Conservation (phyloP, 2,329 filamentous ascomycete genomes). For the Fusarium annulatum region DNA sequence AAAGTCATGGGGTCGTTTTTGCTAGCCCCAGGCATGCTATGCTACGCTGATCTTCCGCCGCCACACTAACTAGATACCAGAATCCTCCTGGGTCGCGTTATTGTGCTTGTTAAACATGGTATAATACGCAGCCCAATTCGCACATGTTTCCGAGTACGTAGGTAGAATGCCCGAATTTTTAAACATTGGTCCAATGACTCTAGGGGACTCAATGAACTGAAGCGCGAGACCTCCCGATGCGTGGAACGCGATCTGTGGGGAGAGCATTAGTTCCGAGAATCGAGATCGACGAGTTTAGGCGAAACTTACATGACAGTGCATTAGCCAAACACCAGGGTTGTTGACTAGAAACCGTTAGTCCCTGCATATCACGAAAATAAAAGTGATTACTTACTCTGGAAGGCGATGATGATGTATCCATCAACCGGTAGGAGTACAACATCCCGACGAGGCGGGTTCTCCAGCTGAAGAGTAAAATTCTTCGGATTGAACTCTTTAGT, state of each 20-base stretch:
- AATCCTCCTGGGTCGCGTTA: slow-evolving; percentile 16
- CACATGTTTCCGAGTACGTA: slow-evolving; percentile 4
- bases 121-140: slow-evolving; percentile 22
- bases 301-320: slow-evolving; percentile 7
- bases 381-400: background rate
- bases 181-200: background rate
- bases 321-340: slow-evolving; percentile 1
- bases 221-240: background rate
- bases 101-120: slow-evolving; percentile 24
- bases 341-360: background rate
- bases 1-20: background rate
- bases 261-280: background rate
- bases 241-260: background rate
- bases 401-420: background rate
- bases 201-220: background rate
- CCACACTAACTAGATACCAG: background rate
- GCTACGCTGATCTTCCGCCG: background rate
- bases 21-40: background rate
- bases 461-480: background rate
- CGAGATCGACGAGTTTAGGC: background rate
- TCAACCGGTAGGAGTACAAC: background rate
- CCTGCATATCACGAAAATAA: background rate
- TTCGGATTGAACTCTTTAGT: background rate
- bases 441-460: background rate
- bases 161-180: background rate